Percentiles rank a stretch among this genome's conserved stretches.
These are phyloP conservation scores for Paramyrothecium sp. DNA, from an alignment of 2,329 filamentous ascomycete species.

Conservation along the genomic window DNA sequence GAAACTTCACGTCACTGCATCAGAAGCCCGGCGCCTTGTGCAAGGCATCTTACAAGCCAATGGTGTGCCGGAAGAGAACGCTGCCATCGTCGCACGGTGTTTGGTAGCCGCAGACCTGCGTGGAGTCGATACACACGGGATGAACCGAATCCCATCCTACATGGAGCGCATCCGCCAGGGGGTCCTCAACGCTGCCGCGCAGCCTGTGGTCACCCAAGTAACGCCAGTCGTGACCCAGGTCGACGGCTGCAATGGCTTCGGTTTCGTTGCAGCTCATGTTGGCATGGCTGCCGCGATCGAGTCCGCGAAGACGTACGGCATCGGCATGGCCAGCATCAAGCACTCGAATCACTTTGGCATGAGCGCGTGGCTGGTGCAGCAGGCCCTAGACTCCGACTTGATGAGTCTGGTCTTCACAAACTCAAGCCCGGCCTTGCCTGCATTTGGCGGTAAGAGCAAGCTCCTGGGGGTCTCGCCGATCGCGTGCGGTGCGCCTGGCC, in stretches of 20 bases:
- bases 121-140: conserved; percentile 75
- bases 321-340: conserved; percentile 74
- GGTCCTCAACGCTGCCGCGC: conserved; percentile 61
- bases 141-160: conserved; percentile 77
- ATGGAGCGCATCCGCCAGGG: conserved; percentile 69
- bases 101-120: conserved; percentile 74
- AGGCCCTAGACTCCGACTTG: conserved; percentile 70
- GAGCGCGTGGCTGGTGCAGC: conserved; percentile 76
- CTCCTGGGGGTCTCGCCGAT: conserved; percentile 74
- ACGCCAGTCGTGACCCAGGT: conserved; percentile 72
- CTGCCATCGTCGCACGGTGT: conserved; percentile 62
- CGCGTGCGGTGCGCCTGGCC: conserved; percentile 71
- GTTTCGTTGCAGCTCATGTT: conserved; percentile 66
- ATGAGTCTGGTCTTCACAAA: conserved; percentile 72
- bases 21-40: conserved; percentile 46
- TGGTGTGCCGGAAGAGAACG: conserved; percentile 57
- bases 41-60: conserved; percentile 57
- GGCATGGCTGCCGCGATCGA: conserved; percentile 68
- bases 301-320: conserved; percentile 63
- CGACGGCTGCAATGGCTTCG: conserved; percentile 69
- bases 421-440: conserved; percentile 69
- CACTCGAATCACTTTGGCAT: conserved; percentile 84
- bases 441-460: conserved; percentile 66
- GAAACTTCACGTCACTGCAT: conserved; percentile 31
- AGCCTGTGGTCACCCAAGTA: conserved; percentile 56